phyloP scores from a whole-genome alignment of 1,284 basidiomycete species.

The Leccinum variabile region DNA sequence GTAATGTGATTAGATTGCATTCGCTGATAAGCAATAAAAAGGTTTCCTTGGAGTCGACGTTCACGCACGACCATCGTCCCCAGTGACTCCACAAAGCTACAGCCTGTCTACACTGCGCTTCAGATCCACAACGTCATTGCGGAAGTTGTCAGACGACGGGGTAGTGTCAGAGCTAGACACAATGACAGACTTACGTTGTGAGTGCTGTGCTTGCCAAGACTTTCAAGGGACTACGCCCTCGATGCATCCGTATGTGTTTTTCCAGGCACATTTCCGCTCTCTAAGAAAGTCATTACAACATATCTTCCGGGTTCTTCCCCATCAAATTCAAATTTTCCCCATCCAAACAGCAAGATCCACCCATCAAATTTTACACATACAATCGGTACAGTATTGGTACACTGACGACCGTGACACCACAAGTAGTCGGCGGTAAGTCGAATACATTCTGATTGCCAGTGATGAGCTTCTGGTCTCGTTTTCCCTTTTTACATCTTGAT shows the following conservation, averaged over 20 bases:
- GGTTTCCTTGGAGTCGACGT: no score
- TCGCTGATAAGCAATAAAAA: neutral
- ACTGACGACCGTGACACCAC: neutral
- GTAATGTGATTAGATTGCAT: neutral
- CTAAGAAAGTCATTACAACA: neutral
- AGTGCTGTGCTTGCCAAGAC: neutral
- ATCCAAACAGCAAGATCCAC: neutral
- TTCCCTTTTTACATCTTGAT: conserved; percentile 18
- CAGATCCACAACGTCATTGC: neutral
- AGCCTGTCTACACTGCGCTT: no score
- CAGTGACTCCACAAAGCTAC: no score
- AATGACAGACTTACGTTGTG: neutral
- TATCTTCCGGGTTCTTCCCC: neutral
- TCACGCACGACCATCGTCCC: no score
- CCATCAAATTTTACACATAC: neutral
- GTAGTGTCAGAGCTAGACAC: neutral
- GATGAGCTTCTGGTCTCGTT: neutral
- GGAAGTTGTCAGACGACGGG: neutral
- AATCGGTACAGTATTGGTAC: neutral
- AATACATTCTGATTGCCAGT: conserved; percentile 2
- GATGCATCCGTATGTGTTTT: neutral
- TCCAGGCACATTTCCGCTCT: neutral
- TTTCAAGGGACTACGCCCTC: neutral
- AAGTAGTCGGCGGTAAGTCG: neutral
- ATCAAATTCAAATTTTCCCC: neutral